Percentiles rank a stretch among this genome's conserved stretches.
Conservation (phyloP, 2,329 filamentous ascomycete genomes). For the Epichloe elymi region DNA sequence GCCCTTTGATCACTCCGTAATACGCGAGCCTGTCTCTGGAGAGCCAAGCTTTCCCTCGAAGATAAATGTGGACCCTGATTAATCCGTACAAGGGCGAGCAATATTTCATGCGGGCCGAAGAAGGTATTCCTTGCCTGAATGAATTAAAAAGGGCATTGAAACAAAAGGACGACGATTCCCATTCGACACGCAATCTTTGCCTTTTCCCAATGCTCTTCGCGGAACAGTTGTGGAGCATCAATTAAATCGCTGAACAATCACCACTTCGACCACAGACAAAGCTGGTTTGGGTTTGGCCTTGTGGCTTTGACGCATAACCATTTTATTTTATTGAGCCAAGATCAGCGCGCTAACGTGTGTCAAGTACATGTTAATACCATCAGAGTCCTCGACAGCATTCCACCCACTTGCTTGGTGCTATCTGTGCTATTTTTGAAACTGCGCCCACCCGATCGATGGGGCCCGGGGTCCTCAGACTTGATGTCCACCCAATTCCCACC, state of each 20-base stretch:
- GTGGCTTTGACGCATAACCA: background rate
- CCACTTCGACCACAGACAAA: too few relatives aligned
- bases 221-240: background rate
- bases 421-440: conserved; percentile 4
- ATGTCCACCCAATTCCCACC: background rate
- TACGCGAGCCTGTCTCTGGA: too few relatives aligned
- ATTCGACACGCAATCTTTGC: too few relatives aligned
- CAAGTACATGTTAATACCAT: background rate
- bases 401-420: background rate
- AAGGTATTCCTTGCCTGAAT: background rate
- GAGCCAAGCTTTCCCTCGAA: background rate
- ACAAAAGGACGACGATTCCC: too few relatives aligned
- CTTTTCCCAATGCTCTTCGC: too few relatives aligned
- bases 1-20: too few relatives aligned
- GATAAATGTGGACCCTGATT: background rate
- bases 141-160: background rate
- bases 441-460: background rate
- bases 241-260: background rate
- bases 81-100: background rate
- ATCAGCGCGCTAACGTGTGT: too few relatives aligned
- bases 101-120: background rate
- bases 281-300: too few relatives aligned
- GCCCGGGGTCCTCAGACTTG: background rate
- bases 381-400: background rate
- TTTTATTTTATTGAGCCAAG: background rate